phyloP scores from a whole-genome alignment of 768 basidiomycete genomes.

The Termitomyces sp. region DNA sequence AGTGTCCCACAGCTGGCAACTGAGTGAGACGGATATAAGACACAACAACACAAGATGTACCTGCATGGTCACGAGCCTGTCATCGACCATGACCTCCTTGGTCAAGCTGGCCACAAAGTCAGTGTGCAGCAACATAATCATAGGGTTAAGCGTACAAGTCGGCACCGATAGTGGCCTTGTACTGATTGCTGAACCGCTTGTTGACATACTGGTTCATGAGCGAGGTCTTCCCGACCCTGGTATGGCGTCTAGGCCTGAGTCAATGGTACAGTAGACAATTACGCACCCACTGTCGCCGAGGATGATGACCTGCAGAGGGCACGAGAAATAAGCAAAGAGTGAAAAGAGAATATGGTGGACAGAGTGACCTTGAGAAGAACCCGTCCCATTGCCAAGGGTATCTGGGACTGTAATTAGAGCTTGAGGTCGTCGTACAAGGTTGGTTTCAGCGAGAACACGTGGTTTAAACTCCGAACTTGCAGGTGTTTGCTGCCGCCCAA shows the following conservation, averaged over 20 bases:
- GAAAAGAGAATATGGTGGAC: neutral
- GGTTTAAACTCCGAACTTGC: slow-evolving; percentile 38
- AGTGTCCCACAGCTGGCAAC: slow-evolving; percentile 89
- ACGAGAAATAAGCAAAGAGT: neutral
- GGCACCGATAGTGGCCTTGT: slow-evolving; percentile 98
- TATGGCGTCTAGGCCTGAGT: neutral
- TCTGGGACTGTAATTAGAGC: slow-evolving; percentile 18
- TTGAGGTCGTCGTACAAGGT: slow-evolving; percentile 17
- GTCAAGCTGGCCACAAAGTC: slow-evolving; percentile 61
- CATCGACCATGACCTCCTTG: slow-evolving; percentile 98
- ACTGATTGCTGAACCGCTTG: slow-evolving; percentile 99
- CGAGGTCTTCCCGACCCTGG: slow-evolving; percentile 96
- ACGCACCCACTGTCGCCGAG: slow-evolving; percentile 95
- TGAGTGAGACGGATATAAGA: slow-evolving; percentile 2
- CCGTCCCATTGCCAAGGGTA: slow-evolving; percentile 59
- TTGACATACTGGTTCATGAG: slow-evolving; percentile 99
- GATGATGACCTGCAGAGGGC: slow-evolving; percentile 79
- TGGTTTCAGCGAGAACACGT: slow-evolving; percentile 22
- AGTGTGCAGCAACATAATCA: slow-evolving; percentile 14
- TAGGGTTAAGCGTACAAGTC: slow-evolving; percentile 69
- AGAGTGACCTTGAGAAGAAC: slow-evolving; percentile 73
- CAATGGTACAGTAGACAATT: slow-evolving; percentile 13
- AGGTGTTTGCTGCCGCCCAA: slow-evolving; percentile 16
- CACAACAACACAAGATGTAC: slow-evolving; percentile 29
- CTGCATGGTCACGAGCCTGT: slow-evolving; percentile 98